Evolutionary conservation across 164 flowering plant species (phyloP).

Genomic region (Magnolia officinalis): DNA sequence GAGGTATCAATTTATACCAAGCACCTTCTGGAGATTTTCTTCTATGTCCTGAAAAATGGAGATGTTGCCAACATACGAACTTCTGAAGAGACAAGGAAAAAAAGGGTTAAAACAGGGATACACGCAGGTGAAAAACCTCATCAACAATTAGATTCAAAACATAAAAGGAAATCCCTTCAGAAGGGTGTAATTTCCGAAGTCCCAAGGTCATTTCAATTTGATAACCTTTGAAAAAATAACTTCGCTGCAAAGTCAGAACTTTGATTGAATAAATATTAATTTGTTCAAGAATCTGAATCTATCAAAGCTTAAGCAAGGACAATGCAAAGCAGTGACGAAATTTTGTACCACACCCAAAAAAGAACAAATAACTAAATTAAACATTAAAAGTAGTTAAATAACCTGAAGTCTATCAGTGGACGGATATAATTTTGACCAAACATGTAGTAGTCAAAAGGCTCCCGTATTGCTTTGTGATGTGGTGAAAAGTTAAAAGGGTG

Average conservation of each 20-base stretch:
- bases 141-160: not conserved
- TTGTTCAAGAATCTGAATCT: not conserved
- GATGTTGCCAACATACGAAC: slow-evolving; percentile 79
- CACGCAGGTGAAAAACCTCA: not conserved
- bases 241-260: not conserved
- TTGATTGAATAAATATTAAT: not conserved
- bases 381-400: slow-evolving; percentile 14
- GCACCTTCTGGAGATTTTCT: slow-evolving; percentile 77
- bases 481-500: slow-evolving; percentile 76
- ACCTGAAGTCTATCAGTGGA: slow-evolving; percentile 85
- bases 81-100: slow-evolving; percentile 42
- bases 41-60: slow-evolving; percentile 68
- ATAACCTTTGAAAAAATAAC: not conserved
- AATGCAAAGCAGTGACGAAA: not conserved
- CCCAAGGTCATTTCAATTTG: too few relatives aligned
- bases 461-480: slow-evolving; percentile 74
- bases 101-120: not conserved
- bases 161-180: not conserved
- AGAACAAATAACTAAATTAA: not conserved
- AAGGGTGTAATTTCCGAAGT: not conserved
- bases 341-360: not conserved
- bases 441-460: slow-evolving; percentile 89
- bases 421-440: slow-evolving; percentile 90
- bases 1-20: not conserved
- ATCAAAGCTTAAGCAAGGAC: not conserved